phyloP scores from a whole-genome alignment of 306 rosid genomes.

The Citrullus colocynthis region DNA sequence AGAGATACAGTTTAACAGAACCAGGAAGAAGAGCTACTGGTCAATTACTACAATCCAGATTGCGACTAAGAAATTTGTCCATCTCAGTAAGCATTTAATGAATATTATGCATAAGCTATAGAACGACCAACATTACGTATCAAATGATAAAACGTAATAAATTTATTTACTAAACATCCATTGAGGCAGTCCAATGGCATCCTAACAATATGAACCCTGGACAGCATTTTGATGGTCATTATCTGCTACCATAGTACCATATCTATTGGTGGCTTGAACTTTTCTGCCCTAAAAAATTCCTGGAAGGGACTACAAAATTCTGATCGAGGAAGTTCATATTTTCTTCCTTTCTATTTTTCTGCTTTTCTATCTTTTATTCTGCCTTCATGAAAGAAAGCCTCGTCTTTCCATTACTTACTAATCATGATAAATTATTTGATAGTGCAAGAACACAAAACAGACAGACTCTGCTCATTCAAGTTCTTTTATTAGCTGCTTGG shows the following conservation, averaged over 20 bases:
- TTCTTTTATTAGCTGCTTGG: background rate
- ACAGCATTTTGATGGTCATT: background rate
- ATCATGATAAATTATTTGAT: background rate
- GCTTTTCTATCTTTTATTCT: background rate
- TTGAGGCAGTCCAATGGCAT: background rate
- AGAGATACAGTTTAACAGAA: background rate
- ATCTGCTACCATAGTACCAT: background rate
- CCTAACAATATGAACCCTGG: background rate
- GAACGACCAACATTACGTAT: background rate
- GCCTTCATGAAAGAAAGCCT: background rate
- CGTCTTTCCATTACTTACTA: background rate
- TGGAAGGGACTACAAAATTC: background rate
- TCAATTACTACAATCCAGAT: background rate
- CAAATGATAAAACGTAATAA: background rate
- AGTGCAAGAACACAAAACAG: background rate
- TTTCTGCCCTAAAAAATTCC: background rate
- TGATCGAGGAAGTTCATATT: background rate
- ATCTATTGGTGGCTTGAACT: background rate
- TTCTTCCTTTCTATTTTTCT: background rate
- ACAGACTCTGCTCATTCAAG: background rate
- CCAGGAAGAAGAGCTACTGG: background rate
- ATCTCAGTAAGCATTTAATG: background rate
- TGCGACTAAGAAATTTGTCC: background rate
- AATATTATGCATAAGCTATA: background rate
- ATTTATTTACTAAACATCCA: background rate